phyloP scores from a whole-genome alignment of 257 asterid species.

The Fraxinus cuspidata region DNA sequence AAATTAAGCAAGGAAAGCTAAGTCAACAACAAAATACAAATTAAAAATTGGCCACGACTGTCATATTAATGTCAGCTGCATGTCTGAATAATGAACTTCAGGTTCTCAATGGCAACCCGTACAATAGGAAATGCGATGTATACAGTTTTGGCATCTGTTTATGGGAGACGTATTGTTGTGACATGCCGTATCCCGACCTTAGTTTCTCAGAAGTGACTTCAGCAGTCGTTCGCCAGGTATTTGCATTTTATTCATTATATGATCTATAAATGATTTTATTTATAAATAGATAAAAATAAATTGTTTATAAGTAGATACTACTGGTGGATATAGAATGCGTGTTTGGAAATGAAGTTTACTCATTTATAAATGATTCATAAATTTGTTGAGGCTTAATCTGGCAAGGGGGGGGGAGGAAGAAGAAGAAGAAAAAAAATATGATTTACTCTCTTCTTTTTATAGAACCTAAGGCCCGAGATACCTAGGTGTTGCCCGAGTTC shows the following conservation, averaged over 20 bases:
- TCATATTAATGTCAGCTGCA: background rate
- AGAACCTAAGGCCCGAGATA: constrained; percentile 89
- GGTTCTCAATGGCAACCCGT: constrained; percentile 79
- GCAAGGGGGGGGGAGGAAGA: too few relatives aligned
- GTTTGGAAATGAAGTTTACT: too few relatives aligned
- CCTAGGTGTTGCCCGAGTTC: constrained; percentile 87
- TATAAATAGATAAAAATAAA: too few relatives aligned
- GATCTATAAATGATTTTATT: too few relatives aligned
- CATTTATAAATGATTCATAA: too few relatives aligned
- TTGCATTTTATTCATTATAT: background rate
- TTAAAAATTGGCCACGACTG: background rate
- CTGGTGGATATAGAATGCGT: too few relatives aligned
- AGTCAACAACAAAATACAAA: background rate
- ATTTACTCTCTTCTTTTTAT: constrained; percentile 12
- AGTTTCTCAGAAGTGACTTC: constrained; percentile 92
- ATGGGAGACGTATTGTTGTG: constrained; percentile 91
- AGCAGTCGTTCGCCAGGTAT: constrained; percentile 89
- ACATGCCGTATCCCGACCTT: constrained; percentile 92
- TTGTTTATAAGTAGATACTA: too few relatives aligned
- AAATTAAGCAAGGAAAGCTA: background rate
- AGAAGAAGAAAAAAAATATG: background rate
- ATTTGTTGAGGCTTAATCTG: too few relatives aligned
- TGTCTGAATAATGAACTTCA: constrained; percentile 28
- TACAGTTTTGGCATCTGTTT: constrained; percentile 85
- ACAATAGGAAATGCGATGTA: constrained; percentile 83